These are phyloP conservation scores for Candida sakaeoensis DNA, from an alignment of 805 yeast genomes.

Conservation along the genomic window DNA sequence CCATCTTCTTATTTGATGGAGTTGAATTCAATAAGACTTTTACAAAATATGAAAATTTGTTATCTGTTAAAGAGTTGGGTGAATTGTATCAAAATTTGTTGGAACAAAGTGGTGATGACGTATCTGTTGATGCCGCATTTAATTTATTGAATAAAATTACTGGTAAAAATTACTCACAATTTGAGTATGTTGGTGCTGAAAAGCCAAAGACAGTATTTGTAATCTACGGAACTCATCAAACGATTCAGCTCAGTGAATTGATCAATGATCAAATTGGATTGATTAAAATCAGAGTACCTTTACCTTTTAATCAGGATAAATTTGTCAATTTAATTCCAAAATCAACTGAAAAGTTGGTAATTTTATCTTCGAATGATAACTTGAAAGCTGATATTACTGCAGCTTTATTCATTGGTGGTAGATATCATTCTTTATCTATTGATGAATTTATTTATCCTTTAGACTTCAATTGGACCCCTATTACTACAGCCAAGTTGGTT, in stretches of 20 bases:
- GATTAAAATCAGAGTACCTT: conserved; percentile 68
- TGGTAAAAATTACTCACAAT: conserved; percentile 53
- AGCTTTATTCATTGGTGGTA: conserved; percentile 54
- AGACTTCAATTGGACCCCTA: conserved; percentile 53
- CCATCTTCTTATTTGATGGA: conserved; percentile 80
- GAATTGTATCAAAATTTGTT: conserved; percentile 36
- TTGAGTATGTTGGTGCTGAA: conserved; percentile 65
- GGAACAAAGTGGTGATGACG: conserved; percentile 25
- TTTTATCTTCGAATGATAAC: conserved; percentile 37
- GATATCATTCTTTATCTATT: conserved; percentile 35
- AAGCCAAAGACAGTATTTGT: conserved; percentile 75
- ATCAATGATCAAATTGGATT: conserved; percentile 53
- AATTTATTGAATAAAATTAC: conserved; percentile 48
- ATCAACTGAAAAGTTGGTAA: conserved; percentile 56
- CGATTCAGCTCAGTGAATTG: conserved; percentile 48
- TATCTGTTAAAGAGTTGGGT: conserved; percentile 42
- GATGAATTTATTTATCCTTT: conserved; percentile 52
- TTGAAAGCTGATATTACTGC: conserved; percentile 73
- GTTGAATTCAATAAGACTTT: conserved; percentile 53
- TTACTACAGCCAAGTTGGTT: conserved; percentile 48
- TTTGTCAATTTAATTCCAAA: conserved; percentile 59
- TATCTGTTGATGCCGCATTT: conserved; percentile 44
- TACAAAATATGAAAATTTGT: conserved; percentile 43
- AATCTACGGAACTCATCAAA: conserved; percentile 70
- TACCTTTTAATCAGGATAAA: conserved; percentile 67